phyloP scores from a whole-genome alignment of 2,329 filamentous ascomycete species.

The Xylaria sp. region DNA sequence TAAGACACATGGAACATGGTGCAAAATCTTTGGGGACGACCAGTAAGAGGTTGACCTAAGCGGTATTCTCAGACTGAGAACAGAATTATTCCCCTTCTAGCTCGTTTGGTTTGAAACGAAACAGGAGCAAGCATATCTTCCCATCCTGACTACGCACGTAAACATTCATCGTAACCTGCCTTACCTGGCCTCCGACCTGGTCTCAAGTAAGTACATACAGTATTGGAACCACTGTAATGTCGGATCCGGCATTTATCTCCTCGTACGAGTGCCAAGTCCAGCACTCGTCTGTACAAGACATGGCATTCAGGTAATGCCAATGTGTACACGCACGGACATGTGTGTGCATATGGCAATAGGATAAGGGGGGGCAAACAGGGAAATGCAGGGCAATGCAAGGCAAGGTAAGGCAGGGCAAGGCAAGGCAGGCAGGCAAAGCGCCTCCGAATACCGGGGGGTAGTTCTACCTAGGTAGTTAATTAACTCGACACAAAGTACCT shows the following conservation, averaged over 20 bases:
- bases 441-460: background rate
- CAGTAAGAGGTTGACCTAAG: too few relatives aligned
- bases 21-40: too few relatives aligned
- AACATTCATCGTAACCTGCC: background rate
- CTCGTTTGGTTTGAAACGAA: background rate
- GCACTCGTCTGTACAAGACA: background rate
- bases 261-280: background rate
- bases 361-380: background rate
- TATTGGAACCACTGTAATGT: slow-evolving; percentile 2
- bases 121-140: background rate
- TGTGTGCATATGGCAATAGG: background rate
- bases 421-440: background rate
- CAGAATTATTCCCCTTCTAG: background rate
- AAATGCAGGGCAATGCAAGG: slow-evolving; percentile 4
- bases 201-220: background rate
- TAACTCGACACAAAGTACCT: background rate
- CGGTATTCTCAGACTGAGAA: too few relatives aligned
- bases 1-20: too few relatives aligned
- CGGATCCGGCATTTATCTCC: background rate
- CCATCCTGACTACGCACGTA: background rate
- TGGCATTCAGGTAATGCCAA: background rate
- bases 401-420: background rate
- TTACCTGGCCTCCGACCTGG: background rate
- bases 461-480: background rate
- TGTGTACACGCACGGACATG: background rate